Base-by-base conservation (phyloP, 2,329 filamentous ascomycete genomes). In the Phialocephala sp. region DNA sequence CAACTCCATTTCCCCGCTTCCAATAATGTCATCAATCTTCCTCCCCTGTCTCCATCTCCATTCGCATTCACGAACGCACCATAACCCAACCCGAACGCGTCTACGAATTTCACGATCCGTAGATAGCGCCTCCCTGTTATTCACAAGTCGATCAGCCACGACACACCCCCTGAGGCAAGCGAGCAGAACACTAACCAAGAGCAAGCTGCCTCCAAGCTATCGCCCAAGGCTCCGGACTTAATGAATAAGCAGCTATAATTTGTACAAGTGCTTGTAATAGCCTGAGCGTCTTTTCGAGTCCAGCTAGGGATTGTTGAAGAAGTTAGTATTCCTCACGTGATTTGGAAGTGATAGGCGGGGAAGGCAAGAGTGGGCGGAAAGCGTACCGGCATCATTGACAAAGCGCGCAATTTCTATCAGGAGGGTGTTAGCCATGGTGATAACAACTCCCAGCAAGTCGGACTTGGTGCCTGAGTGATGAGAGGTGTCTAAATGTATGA, bases 31-130 rank as follows among this genome's bases (percentile, higher is more conserved):
- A 14, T 55, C 4, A 20, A 70, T 50, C 47, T 22, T 14, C 47
- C 15, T n/a, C 20, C 20, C 47, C 24, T 14, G 2, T 22, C 20
- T 12, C 20, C 47, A 52, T 27, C n/a, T 20, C 60, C 58, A 71
- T 14, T 47, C 6, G 24, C 14, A 2, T 24, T 39, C 1, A 32
- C 50, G 22, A 80, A 86, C 22, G 81, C 72, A 2, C 74, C 72
- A 72, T 82, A 83, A 3, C 87, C 84, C 1, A 78, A 74, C 36
- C 79, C 74, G 70, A 91, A 89, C 45, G 81, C 83, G 62, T 88
- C 86, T 62, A 90, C 77, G 75, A 89, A 92, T 73, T 89, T 88
- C 75, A 91, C 88, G 63, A 90, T 79, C 15, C 90, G 86, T 73
- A 92, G 84, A 77, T 85, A 87, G 35, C 89, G 85, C 36, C 90